Conservation (phyloP, 2,329 filamentous ascomycete genomes). For the Stachybotrys chartarum region DNA sequence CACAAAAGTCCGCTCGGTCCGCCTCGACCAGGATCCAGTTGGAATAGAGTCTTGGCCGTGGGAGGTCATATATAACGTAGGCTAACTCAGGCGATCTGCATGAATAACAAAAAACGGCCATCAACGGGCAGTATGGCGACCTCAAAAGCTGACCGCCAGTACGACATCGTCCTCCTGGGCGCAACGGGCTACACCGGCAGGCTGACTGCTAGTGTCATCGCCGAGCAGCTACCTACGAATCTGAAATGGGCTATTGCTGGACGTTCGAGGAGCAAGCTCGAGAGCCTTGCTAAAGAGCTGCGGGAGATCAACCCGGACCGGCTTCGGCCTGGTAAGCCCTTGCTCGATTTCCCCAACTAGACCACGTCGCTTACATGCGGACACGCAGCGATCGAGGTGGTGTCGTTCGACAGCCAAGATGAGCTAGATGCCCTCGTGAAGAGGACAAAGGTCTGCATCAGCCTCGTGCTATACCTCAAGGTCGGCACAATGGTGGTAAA, state of each 20-base stretch:
- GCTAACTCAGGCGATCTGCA: too few relatives aligned
- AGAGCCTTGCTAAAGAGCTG: slow-evolving; percentile 44
- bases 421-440: background rate
- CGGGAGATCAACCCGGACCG: background rate
- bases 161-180: slow-evolving; percentile 39
- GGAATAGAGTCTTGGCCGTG: too few relatives aligned
- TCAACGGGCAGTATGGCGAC: background rate
- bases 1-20: too few relatives aligned
- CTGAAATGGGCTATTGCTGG: slow-evolving; percentile 80
- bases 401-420: background rate
- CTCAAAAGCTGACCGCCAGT: background rate
- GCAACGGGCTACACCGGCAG: slow-evolving; percentile 75
- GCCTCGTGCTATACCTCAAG: background rate
- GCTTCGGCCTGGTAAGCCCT: background rate
- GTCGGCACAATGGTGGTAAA: slow-evolving; percentile 6
- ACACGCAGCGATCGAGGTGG: background rate
- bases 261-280: slow-evolving; percentile 66
- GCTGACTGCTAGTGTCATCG: slow-evolving; percentile 65
- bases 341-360: background rate
- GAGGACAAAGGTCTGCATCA: background rate
- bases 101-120: background rate
- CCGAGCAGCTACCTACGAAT: slow-evolving; percentile 59
- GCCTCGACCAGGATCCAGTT: too few relatives aligned
- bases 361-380: background rate
- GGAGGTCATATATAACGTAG: too few relatives aligned